A percentile compares a stretch with the other conserved stretches of the same genome.
phyloP scores from a whole-genome alignment of 2,329 filamentous ascomycete species.

The Exophiala sideris region DNA sequence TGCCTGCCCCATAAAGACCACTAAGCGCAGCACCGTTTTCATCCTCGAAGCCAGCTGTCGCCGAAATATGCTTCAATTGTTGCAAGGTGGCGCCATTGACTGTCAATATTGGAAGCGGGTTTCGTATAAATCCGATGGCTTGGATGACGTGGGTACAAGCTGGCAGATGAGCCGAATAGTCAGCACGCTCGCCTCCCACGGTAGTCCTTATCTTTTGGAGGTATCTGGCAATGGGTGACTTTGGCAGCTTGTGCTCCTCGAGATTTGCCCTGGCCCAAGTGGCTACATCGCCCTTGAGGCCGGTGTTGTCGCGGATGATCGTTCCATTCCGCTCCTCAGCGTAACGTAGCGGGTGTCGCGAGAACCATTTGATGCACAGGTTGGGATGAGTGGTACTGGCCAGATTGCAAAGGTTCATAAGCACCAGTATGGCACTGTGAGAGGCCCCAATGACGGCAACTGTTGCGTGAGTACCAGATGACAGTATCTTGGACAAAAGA shows the following conservation, averaged over 20 bases:
- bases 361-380: conserved; percentile 60
- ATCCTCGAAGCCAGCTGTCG: conserved; percentile 48
- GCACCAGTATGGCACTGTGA: conserved; percentile 60
- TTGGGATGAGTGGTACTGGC: conserved; percentile 50
- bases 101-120: conserved; percentile 50
- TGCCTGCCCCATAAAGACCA: conserved; percentile 59
- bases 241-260: conserved; percentile 48
- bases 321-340: conserved; percentile 59
- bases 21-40: conserved; percentile 41
- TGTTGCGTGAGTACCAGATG: conserved; percentile 35
- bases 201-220: neutral
- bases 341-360: conserved; percentile 56
- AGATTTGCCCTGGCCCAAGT: conserved; percentile 58
- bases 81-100: conserved; percentile 32
- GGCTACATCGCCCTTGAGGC: conserved; percentile 60
- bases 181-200: neutral
- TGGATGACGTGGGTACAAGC: conserved; percentile 53
- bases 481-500: neutral
- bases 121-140: conserved; percentile 56
- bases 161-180: conserved; percentile 39
- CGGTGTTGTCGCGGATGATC: conserved; percentile 63
- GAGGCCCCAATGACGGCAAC: conserved; percentile 61
- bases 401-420: conserved; percentile 58
- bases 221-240: conserved; percentile 44
- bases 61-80: conserved; percentile 34